phyloP scores from a whole-genome alignment of 805 yeast genomes.

The Ogataea pini region DNA sequence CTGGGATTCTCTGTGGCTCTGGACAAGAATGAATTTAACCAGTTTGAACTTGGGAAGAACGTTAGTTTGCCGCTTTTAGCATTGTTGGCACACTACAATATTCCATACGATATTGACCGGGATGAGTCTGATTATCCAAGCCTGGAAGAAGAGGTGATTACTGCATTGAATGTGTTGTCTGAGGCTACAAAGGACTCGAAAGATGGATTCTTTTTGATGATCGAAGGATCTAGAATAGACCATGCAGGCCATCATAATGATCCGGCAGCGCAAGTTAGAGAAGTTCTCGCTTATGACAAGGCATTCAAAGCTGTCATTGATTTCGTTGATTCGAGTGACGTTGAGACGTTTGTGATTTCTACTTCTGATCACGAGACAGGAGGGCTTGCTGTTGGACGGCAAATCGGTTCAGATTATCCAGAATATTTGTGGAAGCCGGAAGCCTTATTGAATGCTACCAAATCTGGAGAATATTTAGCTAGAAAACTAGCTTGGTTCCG shows the following conservation, averaged over 20 bases:
- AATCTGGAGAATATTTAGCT: slow-evolving; percentile 74
- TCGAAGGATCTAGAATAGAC: slow-evolving; percentile 93
- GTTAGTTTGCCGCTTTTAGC: slow-evolving; percentile 78
- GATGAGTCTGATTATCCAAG: slow-evolving; percentile 64
- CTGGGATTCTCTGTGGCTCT: slow-evolving; percentile 69
- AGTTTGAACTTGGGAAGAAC: slow-evolving; percentile 54
- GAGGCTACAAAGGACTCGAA: slow-evolving; percentile 72
- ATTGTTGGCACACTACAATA: slow-evolving; percentile 70
- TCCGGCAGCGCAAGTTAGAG: slow-evolving; percentile 92
- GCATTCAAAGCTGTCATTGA: slow-evolving; percentile 75
- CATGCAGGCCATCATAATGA: slow-evolving; percentile 95
- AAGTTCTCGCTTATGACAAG: slow-evolving; percentile 82
- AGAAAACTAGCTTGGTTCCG: slow-evolving; percentile 40
- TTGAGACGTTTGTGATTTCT: slow-evolving; percentile 75
- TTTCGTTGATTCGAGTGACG: slow-evolving; percentile 65
- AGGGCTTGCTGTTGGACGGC: slow-evolving; percentile 86
- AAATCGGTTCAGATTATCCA: slow-evolving; percentile 67
- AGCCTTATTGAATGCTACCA: slow-evolving; percentile 64
- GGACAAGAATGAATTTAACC: slow-evolving; percentile 59
- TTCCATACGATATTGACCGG: slow-evolving; percentile 85
- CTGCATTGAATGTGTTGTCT: slow-evolving; percentile 69
- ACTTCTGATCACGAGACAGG: slow-evolving; percentile 98
- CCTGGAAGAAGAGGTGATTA: slow-evolving; percentile 71
- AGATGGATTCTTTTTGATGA: slow-evolving; percentile 79
- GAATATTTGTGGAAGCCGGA: slow-evolving; percentile 89